A percentile compares a stretch with the other conserved stretches of the same genome.
These are phyloP conservation scores for Heliamphora exappendiculata DNA, from an alignment of 148 eudicot genomes.

Conservation along the genomic window DNA sequence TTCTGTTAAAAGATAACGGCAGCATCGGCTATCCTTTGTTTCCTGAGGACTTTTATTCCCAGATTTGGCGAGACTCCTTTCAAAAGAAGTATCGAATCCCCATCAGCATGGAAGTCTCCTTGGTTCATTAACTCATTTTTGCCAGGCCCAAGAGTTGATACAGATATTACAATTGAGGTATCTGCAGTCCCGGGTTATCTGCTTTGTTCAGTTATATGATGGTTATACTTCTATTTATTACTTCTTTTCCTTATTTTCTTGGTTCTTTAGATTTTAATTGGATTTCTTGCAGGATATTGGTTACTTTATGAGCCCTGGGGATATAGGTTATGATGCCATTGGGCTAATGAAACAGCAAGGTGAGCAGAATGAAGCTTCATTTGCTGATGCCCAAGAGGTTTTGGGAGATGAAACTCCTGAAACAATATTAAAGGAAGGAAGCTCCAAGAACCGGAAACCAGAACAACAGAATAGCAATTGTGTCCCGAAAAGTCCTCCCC, in stretches of 20 bases:
- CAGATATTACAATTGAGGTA: slow-evolving; percentile 89
- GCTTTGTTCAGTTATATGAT: neutral
- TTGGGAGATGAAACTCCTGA: slow-evolving; percentile 84
- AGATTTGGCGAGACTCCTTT: slow-evolving; percentile 85
- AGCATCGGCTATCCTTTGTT: slow-evolving; percentile 8
- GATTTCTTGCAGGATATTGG: slow-evolving; percentile 60
- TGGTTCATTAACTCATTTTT: slow-evolving; percentile 74
- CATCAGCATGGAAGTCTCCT: slow-evolving; percentile 97
- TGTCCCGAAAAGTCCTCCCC: slow-evolving; percentile 22
- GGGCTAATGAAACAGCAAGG: slow-evolving; percentile 86
- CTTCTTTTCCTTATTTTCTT: neutral
- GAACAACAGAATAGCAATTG: slow-evolving; percentile 29
- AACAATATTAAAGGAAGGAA: slow-evolving; percentile 48
- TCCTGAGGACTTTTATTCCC: slow-evolving; percentile 1
- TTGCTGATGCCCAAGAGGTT: slow-evolving; percentile 81
- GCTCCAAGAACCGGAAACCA: slow-evolving; percentile 21
- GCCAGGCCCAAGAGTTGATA: slow-evolving; percentile 72
- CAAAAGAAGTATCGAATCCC: slow-evolving; percentile 82
- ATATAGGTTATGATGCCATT: slow-evolving; percentile 68
- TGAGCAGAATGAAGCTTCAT: slow-evolving; percentile 69
- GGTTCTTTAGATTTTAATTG: neutral
- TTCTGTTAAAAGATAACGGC: neutral
- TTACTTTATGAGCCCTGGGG: slow-evolving; percentile 67
- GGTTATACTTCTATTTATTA: neutral
- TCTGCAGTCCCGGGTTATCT: neutral